Conservation (phyloP, 345 rosid genomes). For the Eucalyptus microcorys region DNA sequence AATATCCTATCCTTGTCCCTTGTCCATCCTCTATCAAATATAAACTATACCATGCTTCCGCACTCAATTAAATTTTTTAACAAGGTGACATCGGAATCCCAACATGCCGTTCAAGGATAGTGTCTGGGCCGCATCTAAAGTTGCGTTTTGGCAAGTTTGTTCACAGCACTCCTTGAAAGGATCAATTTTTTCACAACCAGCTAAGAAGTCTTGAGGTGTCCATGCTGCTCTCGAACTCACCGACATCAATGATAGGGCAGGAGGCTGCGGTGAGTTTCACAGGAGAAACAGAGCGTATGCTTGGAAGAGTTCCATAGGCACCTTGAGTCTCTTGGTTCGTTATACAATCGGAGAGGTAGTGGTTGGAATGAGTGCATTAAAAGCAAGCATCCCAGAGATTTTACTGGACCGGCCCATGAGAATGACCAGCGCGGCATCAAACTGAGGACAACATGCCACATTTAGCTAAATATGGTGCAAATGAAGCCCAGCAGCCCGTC, state of each 20-base stretch:
- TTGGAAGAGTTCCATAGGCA: constrained; percentile 7
- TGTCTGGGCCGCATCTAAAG: constrained; percentile 26
- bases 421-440: constrained; percentile 31
- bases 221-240: constrained; percentile 29
- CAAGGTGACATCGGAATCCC: not conserved
- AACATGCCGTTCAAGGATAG: constrained; percentile 2
- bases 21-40: no score
- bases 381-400: constrained; percentile 26
- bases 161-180: constrained; percentile 35
- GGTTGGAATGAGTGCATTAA: constrained; percentile 15
- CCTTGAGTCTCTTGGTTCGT: constrained; percentile 38
- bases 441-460: constrained; percentile 50
- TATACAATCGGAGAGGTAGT: constrained; percentile 34
- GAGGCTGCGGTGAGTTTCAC: constrained; percentile 32
- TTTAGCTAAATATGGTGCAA: constrained; percentile 43
- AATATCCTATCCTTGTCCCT: no score
- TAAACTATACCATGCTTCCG: no score
- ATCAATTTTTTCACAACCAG: constrained; percentile 37
- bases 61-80: no score
- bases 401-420: constrained; percentile 39
- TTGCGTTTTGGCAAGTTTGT: constrained; percentile 37
- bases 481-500: constrained; percentile 28
- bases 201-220: constrained; percentile 28
- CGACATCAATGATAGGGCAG: constrained; percentile 31
- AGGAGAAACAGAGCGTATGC: constrained; percentile 23